Evolutionary conservation across 352 stramenopile species (phyloP), one percentile per base, ranked within the genome.

Genomic region (Plasmopara halstedii): DNA sequence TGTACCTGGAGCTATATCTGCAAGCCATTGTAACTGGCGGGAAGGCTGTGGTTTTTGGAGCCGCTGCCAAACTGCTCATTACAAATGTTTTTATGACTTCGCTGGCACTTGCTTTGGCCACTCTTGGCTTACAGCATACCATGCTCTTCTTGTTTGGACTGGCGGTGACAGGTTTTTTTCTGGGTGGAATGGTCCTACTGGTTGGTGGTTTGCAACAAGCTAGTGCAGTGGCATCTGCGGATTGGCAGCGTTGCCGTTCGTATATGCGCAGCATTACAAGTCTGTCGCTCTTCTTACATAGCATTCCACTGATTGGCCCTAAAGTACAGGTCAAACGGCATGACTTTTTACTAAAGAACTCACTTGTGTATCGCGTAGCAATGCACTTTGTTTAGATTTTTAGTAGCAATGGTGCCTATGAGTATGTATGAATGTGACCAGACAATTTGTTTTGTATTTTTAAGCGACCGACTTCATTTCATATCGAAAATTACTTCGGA

Each of bases 1-100:
- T 94, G 18, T 94, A 94, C 64, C 25, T 79, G 22, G 83, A 92
- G 46, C 68, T 94, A 1, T 88, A 83, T 44, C 15, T 83, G 13
- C 76, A 85, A 17, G 78, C 67, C 1, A 56, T 86, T 15, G 58
- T 94, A 31, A 72, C 66, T 0, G 80, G 75, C 9, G 64, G 75
- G 36, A 85, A 89, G 31, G 81, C 80, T 2, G 76, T 74, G 7
- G 50, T 91, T 13, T 78, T 87, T 22, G 70, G 66, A 23, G 76
- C 73, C 1, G 80, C 78, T 0, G 67, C 66, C 22, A 91, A 88
- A 54, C 52, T 86, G 33, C 64, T 82, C 50, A 46, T 78, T 21
- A 79, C 71, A 17, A 71, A 66, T 35, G 49, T 81, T 25, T 42
- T 86, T 25, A 69, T 88, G 34, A 72, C 64, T 1, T 38, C 55